phyloP scores from a whole-genome alignment of 2,329 filamentous ascomycete genomes.

The Ophiostoma sp. region DNA sequence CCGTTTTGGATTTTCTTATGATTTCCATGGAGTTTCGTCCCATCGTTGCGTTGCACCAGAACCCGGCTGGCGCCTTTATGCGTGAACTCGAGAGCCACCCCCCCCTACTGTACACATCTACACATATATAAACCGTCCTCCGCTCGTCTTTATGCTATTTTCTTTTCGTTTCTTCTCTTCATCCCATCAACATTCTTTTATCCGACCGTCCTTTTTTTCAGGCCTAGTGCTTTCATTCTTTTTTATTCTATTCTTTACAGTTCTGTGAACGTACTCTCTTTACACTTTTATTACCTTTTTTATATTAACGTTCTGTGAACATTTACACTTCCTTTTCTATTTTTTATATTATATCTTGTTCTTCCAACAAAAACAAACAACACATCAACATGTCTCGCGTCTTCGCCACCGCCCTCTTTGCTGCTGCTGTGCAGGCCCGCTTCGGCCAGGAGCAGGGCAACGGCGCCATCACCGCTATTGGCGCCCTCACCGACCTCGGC shows the following conservation, averaged over 20 bases:
- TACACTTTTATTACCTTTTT: background rate
- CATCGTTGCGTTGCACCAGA: constrained; percentile 8
- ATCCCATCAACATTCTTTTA: constrained; percentile 13
- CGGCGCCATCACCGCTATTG: constrained; percentile 48
- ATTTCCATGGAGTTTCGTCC: constrained; percentile 7
- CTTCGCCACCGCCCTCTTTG: constrained; percentile 35
- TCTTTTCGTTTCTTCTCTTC: background rate
- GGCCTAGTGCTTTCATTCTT: constrained; percentile 16
- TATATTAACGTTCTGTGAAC: constrained; percentile 22
- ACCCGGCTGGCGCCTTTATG: background rate
- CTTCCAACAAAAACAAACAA: background rate
- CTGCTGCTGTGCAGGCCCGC: constrained; percentile 39
- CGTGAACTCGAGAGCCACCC: background rate
- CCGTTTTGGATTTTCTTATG: constrained; percentile 9
- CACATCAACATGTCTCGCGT: constrained; percentile 30
- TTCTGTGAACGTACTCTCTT: constrained; percentile 10
- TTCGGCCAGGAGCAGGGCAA: constrained; percentile 58
- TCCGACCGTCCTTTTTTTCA: constrained; percentile 16
- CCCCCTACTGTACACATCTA: too few species aligned
- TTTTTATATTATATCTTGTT: background rate
- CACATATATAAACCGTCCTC: background rate
- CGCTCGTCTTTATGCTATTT: background rate
- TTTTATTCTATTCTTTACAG: background rate
- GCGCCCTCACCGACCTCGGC: constrained; percentile 48
- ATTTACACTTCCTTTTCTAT: constrained; percentile 5